Conservation (phyloP, 345 rosid species). For the Cardiospermum halicacabum region DNA sequence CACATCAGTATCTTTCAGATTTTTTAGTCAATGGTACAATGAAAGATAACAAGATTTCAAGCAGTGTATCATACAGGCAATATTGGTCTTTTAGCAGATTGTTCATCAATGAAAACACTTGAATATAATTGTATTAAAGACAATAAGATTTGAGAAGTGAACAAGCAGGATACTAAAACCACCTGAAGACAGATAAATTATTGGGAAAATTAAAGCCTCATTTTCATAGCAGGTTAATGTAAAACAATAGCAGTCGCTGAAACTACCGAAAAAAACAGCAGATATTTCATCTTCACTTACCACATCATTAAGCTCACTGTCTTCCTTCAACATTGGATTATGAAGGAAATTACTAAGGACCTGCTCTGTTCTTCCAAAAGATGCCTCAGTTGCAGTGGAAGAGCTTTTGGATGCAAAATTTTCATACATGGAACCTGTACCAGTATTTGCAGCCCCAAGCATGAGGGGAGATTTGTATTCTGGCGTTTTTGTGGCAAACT, state of each 20-base stretch:
- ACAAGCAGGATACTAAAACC: not conserved
- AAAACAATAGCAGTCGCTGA: not conserved
- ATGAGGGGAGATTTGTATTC: conserved; percentile 30
- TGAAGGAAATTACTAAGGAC: conserved; percentile 65
- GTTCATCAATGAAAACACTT: not conserved
- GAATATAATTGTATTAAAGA: not conserved
- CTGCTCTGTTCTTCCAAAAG: conserved; percentile 71
- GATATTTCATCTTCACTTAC: conserved; percentile 23
- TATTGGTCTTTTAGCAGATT: not conserved
- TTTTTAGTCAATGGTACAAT: not conserved
- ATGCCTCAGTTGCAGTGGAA: conserved; percentile 26
- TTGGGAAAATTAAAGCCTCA: not conserved
- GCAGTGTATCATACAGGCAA: not conserved
- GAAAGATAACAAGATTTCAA: not conserved
- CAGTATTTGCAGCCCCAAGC: conserved; percentile 26
- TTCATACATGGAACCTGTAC: conserved; percentile 22
- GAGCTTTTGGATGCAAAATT: conserved; percentile 18
- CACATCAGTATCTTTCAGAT: not conserved
- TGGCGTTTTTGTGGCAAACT: conserved; percentile 30
- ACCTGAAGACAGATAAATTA: not conserved
- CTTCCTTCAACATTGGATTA: conserved; percentile 51
- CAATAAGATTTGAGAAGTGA: not conserved
- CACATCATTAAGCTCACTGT: conserved; percentile 35
- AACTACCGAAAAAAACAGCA: not conserved
- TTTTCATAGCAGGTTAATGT: not conserved